A percentile compares a stretch with the other conserved stretches of the same genome.
Evolutionary conservation across 306 rosid genomes (phyloP).

Genomic region (Coriaria nepalensis): DNA sequence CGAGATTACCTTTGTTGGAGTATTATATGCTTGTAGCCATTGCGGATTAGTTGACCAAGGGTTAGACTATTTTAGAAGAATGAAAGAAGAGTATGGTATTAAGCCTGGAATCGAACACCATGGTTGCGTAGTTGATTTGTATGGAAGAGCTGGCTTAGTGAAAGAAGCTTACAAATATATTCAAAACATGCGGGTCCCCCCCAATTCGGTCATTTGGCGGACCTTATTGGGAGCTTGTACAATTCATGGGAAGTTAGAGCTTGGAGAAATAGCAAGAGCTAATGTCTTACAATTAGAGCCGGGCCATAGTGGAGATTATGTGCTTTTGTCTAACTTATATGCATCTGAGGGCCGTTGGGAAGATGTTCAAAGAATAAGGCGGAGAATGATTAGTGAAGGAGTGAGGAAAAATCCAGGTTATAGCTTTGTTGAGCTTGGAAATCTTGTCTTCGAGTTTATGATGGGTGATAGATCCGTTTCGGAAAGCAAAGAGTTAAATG

Average conservation of each 20-base stretch:
- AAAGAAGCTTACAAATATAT: constrained; percentile 25
- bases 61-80: constrained; percentile 22
- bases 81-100: constrained; percentile 25
- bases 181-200: constrained; percentile 18
- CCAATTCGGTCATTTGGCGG: constrained; percentile 34
- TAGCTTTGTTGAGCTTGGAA: constrained; percentile 30
- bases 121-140: constrained; percentile 32
- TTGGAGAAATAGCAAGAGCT: constrained; percentile 26
- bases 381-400: constrained; percentile 20
- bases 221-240: constrained; percentile 32
- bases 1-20: constrained; percentile 33
- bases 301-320: constrained; percentile 25
- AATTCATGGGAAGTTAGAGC: constrained; percentile 18
- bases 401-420: constrained; percentile 35
- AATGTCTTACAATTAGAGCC: constrained; percentile 21
- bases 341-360: constrained; percentile 35
- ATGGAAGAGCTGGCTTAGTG: constrained; percentile 30
- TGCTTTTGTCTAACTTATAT: constrained; percentile 35
- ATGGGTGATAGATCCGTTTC: constrained; percentile 24
- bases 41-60: constrained; percentile 35
- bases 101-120: constrained; percentile 28
- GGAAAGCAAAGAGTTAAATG: constrained; percentile 18
- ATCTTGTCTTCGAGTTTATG: constrained; percentile 20
- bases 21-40: constrained; percentile 36
- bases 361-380: constrained; percentile 26